Base-by-base conservation (phyloP, 495 filamentous ascomycete species). In the Podospora australis region DNA sequence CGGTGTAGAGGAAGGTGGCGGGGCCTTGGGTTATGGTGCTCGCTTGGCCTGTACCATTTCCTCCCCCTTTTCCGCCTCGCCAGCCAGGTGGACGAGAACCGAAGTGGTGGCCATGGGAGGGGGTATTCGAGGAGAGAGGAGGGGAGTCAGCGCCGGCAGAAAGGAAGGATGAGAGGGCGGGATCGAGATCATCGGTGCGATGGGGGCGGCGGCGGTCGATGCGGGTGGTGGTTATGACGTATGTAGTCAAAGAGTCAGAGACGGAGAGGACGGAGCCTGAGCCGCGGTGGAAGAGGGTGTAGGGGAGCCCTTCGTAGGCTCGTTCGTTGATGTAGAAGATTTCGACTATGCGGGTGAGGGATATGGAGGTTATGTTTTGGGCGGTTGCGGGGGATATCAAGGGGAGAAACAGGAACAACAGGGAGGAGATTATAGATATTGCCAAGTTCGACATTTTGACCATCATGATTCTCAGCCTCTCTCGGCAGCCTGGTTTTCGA, bases 261-360 rank as follows among this genome's bases (percentile, higher is more conserved):
- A n/a, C 48, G 17, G 42, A 47, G 19, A 60, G 11, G 20, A 63
- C 50, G n/a, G 44, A 47, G 34, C 57, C 60, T 2, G 47, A 52
- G 39, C 35, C 57, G 8, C 50, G 46, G 41, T 60, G 54, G 22
- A 55, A 44, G 6, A 59, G 21, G 23, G 55, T 57, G 48, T 58
- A 59, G 2, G 56, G 58, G 13, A 59, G 46, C 28, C 58, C 56
- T 24, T 61, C 55, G 44, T 52, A 53, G 23, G 34, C 54, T 3
- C 54, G 53, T 39, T 59, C 58, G 52, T 53, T 50, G 44, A 62
- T 46, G 54, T 53, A 64, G 52, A 62, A 63, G 41, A 64, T 38
- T 14, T 52, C 50, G 24, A 62, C 49, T 0, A 59, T 39, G 21
- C 28, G 43, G 29, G 55, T 56, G 6, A 54, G 5, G 38, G 38